Evolutionary conservation across 176 grass and related monocot genomes (phyloP).

Genomic region (Saccharum spontaneum): DNA sequence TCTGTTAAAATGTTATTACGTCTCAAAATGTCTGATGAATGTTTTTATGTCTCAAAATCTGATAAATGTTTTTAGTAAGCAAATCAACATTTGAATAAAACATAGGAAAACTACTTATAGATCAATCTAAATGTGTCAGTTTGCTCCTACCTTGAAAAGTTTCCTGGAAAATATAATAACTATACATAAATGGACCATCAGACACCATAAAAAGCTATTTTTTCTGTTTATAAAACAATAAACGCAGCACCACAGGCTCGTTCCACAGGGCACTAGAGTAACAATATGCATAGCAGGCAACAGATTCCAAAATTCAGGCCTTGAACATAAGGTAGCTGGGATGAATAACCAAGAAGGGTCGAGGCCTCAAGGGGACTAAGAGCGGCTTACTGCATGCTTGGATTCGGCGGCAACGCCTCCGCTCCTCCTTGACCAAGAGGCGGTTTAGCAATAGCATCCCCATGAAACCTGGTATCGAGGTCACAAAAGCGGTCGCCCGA

Average conservation of each 20-base stretch:
- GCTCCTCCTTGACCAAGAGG: not conserved
- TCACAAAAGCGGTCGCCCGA: no score
- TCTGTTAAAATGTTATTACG: not conserved
- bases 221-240: not conserved
- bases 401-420: not conserved
- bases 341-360: not conserved
- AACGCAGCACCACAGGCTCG: not conserved
- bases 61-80: not conserved
- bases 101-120: no score
- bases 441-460: not conserved
- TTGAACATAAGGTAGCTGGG: not conserved
- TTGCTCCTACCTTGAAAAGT: not conserved
- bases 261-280: not conserved
- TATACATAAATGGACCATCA: not conserved
- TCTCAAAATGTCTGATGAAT: no score
- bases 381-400: not conserved
- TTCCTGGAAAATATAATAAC: not conserved
- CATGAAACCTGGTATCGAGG: no score
- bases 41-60: no score
- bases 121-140: not conserved
- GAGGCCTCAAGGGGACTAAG: not conserved
- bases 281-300: not conserved
- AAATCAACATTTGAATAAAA: not conserved
- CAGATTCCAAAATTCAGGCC: not conserved
- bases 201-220: not conserved